These are phyloP conservation scores for Erythrobasidium hasegawianum DNA, from an alignment of 1,284 basidiomycete genomes.

Conservation along the genomic window DNA sequence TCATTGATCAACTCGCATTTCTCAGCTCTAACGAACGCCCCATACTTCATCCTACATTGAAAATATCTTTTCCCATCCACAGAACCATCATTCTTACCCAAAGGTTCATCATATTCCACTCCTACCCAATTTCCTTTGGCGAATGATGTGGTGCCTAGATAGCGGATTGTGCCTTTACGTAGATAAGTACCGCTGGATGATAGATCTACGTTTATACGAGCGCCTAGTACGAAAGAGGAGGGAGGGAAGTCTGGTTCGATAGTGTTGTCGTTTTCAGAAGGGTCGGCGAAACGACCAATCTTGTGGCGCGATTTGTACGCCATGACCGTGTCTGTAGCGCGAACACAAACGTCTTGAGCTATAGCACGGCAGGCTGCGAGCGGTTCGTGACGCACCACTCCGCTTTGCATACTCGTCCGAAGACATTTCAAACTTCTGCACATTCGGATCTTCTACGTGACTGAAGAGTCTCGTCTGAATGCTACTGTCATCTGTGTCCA, in stretches of 20 bases:
- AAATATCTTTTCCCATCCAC: conserved; percentile 85
- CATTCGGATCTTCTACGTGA: conserved; percentile 74
- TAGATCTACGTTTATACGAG: conserved; percentile 56
- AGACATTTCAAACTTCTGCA: conserved; percentile 88
- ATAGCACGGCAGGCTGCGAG: not conserved
- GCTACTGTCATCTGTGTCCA: conserved; percentile 36
- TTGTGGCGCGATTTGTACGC: conserved; percentile 84
- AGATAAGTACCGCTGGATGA: conserved; percentile 50
- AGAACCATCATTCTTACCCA: conserved; percentile 93
- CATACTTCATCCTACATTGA: conserved; percentile 67
- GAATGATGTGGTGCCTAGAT: conserved; percentile 76
- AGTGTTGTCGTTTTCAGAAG: conserved; percentile 21
- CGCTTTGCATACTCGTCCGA: conserved; percentile 75
- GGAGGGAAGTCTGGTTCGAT: conserved; percentile 35
- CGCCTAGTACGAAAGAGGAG: conserved; percentile 59
- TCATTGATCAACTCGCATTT: conserved; percentile 79
- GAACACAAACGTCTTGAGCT: no score
- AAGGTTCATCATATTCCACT: conserved; percentile 91
- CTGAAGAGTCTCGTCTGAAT: conserved; percentile 65
- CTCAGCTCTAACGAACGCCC: conserved; percentile 82
- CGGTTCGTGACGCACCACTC: conserved; percentile 57
- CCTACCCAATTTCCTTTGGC: conserved; percentile 76
- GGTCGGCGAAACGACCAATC: conserved; percentile 76
- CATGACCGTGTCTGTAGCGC: conserved; percentile 70
- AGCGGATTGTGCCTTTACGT: conserved; percentile 76